These are phyloP conservation scores for Phytophthora pseudosyringae DNA, from an alignment of 352 stramenopile species.

Conservation along the genomic window DNA sequence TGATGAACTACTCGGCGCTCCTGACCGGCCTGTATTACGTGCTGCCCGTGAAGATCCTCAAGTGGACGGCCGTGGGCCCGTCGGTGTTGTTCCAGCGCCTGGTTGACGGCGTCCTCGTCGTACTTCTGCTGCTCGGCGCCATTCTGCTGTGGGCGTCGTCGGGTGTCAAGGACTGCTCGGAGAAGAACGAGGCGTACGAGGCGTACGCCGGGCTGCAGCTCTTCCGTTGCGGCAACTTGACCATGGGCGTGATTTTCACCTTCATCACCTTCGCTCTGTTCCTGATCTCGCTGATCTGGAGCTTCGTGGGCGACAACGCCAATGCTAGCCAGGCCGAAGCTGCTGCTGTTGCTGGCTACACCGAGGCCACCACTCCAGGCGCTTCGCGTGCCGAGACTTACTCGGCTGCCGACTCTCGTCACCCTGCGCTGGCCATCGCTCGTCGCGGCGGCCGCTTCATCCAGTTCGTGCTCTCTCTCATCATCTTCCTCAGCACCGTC, in stretches of 20 bases:
- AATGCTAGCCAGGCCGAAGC: conserved; percentile 9
- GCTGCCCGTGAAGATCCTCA: conserved; percentile 73
- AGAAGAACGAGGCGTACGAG: conserved; percentile 33
- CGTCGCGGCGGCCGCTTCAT: conserved; percentile 31
- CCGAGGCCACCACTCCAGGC: conserved; percentile 9
- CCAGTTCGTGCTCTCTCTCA: conserved; percentile 35
- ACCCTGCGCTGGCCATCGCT: conserved; percentile 25
- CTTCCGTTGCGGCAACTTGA: conserved; percentile 37
- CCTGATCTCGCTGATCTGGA: conserved; percentile 30
- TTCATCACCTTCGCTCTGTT: conserved; percentile 36
- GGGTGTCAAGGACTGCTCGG: conserved; percentile 39
- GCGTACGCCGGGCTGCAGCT: conserved; percentile 20
- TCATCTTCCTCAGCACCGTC: conserved; percentile 36
- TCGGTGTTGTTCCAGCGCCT: conserved; percentile 31
- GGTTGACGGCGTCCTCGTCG: conserved; percentile 17
- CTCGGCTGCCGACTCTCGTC: conserved; percentile 16
- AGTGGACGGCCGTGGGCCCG: conserved; percentile 37
- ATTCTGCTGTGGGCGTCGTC: conserved; percentile 41
- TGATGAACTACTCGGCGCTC: conserved; percentile 66
- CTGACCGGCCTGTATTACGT: conserved; percentile 78
- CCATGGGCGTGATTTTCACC: conserved; percentile 33
- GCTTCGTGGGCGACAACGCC: conserved; percentile 24
- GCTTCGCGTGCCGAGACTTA: conserved; percentile 18
- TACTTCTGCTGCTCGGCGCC: conserved; percentile 24
- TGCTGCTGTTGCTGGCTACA: conserved; percentile 15